Conservation (phyloP, 495 filamentous ascomycete species). For the Talaromyces proteolyticus region DNA sequence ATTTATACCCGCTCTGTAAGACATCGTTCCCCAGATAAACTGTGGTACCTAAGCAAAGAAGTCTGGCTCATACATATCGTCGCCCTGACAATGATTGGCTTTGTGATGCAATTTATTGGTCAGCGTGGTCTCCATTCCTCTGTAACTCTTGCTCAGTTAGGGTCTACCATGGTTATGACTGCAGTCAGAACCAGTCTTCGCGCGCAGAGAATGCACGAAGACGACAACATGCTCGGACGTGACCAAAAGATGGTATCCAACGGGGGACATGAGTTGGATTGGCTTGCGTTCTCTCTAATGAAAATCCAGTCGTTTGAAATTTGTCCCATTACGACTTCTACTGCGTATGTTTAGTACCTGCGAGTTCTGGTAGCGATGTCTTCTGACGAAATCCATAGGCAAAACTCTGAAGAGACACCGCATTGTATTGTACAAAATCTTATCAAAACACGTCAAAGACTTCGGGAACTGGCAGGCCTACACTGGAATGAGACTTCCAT, state of each 20-base stretch:
- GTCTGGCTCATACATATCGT: slow-evolving; percentile 15
- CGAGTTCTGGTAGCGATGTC: background rate
- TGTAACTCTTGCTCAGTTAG: slow-evolving; percentile 39
- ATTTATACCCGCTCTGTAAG: slow-evolving; percentile 30
- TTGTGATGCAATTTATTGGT: slow-evolving; percentile 45
- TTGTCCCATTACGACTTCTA: background rate
- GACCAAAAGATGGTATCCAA: slow-evolving; percentile 18
- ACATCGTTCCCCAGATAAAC: background rate
- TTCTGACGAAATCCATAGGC: background rate
- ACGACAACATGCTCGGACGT: slow-evolving; percentile 21
- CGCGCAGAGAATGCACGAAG: slow-evolving; percentile 28
- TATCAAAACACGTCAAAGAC: background rate
- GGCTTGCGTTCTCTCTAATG: slow-evolving; percentile 32
- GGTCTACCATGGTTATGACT: slow-evolving; percentile 40
- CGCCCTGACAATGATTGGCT: slow-evolving; percentile 34
- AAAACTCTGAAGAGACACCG: background rate
- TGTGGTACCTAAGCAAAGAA: background rate
- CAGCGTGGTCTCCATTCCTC: slow-evolving; percentile 43
- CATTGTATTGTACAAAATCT: background rate
- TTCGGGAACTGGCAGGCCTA: background rate
- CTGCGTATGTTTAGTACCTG: background rate
- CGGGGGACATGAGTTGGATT: slow-evolving; percentile 39
- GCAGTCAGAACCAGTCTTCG: slow-evolving; percentile 38
- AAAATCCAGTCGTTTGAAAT: slow-evolving; percentile 18
- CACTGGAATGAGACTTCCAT: slow-evolving; percentile 30